Conservation (phyloP, 1,284 basidiomycete genomes). For the Ceratobasidium sp. region DNA sequence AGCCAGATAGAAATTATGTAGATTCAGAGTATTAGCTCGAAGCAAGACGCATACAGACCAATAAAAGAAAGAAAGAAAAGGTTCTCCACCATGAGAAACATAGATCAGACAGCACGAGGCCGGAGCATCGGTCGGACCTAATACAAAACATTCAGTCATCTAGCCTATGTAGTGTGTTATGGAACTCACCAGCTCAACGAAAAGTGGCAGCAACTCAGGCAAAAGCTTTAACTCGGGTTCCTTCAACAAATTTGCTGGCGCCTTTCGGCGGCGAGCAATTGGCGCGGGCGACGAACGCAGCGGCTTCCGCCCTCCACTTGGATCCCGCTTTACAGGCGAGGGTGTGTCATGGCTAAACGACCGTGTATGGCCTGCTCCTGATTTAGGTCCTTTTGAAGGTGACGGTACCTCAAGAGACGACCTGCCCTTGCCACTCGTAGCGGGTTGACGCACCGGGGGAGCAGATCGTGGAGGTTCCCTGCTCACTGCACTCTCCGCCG, state of each 20-base stretch:
- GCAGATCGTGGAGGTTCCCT: constrained; percentile 50
- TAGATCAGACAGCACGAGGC: constrained; percentile 37
- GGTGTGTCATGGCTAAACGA: constrained; percentile 36
- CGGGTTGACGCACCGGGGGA: constrained; percentile 55
- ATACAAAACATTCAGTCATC: background rate
- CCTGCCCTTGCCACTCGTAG: constrained; percentile 52
- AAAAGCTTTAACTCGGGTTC: constrained; percentile 83
- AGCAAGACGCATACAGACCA: too few relatives aligned
- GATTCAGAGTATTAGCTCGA: too few relatives aligned
- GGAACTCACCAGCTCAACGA: constrained; percentile 83
- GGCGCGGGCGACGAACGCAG: constrained; percentile 32
- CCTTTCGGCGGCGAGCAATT: constrained; percentile 51
- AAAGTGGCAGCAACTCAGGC: constrained; percentile 81
- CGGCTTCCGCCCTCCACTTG: constrained; percentile 9
- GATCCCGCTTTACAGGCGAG: constrained; percentile 28
- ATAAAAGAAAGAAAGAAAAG: too few relatives aligned
- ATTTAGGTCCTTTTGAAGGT: constrained; percentile 37
- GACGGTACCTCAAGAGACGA: constrained; percentile 36
- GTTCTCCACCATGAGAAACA: background rate
- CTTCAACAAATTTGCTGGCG: constrained; percentile 62
- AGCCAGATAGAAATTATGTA: background rate
- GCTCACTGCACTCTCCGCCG: constrained; percentile 44
- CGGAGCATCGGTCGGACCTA: constrained; percentile 45
- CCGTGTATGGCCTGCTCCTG: constrained; percentile 30
- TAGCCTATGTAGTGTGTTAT: background rate